These are phyloP conservation scores for Pleurostoma richardsiae DNA, from an alignment of 2,329 filamentous ascomycete species.

Conservation along the genomic window DNA sequence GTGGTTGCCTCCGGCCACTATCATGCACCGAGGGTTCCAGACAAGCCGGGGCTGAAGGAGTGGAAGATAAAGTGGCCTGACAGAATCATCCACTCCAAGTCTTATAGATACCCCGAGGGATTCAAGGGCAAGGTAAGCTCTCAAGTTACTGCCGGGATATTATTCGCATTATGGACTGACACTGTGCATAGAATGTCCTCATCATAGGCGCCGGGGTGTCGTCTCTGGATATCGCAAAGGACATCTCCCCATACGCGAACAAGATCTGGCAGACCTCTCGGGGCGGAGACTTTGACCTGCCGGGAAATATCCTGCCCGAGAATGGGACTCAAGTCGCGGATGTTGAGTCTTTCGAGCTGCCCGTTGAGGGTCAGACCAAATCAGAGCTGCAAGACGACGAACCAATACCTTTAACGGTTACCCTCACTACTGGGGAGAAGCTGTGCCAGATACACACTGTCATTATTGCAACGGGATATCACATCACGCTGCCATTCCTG, in stretches of 20 bases:
- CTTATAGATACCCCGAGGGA: slow-evolving; percentile 57
- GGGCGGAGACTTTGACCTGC: slow-evolving; percentile 55
- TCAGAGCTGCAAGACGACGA: slow-evolving; percentile 14
- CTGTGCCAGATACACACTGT: slow-evolving; percentile 55
- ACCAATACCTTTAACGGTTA: slow-evolving; percentile 42
- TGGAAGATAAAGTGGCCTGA: slow-evolving; percentile 52
- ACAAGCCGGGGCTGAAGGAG: slow-evolving; percentile 49
- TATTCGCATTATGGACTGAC: too few species aligned
- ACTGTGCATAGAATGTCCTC: slow-evolving; percentile 33
- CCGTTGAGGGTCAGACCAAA: slow-evolving; percentile 1
- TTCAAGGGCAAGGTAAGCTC: slow-evolving; percentile 37
- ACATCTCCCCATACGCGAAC: slow-evolving; percentile 28
- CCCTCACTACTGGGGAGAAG: slow-evolving; percentile 45
- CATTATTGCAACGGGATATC: slow-evolving; percentile 65
- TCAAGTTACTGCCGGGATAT: too few species aligned
- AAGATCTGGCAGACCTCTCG: slow-evolving; percentile 48
- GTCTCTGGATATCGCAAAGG: slow-evolving; percentile 33
- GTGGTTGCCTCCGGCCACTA: slow-evolving; percentile 66
- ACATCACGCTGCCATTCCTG: slow-evolving; percentile 62
- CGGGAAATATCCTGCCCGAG: slow-evolving; percentile 45
- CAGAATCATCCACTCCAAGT: slow-evolving; percentile 63
- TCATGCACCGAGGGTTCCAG: slow-evolving; percentile 55
- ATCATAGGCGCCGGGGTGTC: slow-evolving; percentile 48
- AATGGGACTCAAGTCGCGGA: slow-evolving; percentile 47
- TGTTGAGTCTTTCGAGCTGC: slow-evolving; percentile 35